Evolutionary conservation across 2,329 filamentous ascomycete species (phyloP).

Genomic region (Penicillium griseofulvum): DNA sequence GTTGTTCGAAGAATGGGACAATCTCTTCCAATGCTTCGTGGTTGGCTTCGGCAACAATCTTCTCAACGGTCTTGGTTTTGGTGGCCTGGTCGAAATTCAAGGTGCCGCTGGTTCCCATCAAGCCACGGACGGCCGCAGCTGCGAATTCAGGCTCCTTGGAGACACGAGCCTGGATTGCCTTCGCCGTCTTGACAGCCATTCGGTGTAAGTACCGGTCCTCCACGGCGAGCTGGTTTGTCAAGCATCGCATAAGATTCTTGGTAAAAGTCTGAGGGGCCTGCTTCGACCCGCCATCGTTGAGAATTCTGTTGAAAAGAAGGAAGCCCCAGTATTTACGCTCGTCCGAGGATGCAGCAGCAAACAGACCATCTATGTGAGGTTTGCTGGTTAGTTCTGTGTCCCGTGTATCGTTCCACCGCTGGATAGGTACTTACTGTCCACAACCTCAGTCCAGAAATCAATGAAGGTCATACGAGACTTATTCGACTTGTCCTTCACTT

Average conservation of each 20-base stretch:
- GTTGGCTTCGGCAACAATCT: slow-evolving; percentile 62
- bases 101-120: slow-evolving; percentile 68
- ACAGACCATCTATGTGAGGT: slow-evolving; percentile 66
- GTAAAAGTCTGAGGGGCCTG: slow-evolving; percentile 67
- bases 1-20: slow-evolving; percentile 50
- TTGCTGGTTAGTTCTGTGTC: slow-evolving; percentile 21
- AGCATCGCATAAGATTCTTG: slow-evolving; percentile 74
- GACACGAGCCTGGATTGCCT: slow-evolving; percentile 64
- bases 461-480: slow-evolving; percentile 54
- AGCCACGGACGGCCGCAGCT: slow-evolving; percentile 59
- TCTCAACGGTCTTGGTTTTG: slow-evolving; percentile 80
- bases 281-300: slow-evolving; percentile 53
- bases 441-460: slow-evolving; percentile 80
- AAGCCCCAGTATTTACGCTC: slow-evolving; percentile 92
- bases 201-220: slow-evolving; percentile 76
- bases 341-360: slow-evolving; percentile 75
- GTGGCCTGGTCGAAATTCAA: slow-evolving; percentile 84
- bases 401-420: slow-evolving; percentile 13
- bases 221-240: slow-evolving; percentile 78
- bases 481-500: slow-evolving; percentile 31
- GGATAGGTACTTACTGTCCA: slow-evolving; percentile 65
- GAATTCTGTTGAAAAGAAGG: slow-evolving; percentile 75
- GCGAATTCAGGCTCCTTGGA: slow-evolving; percentile 61
- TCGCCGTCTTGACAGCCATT: slow-evolving; percentile 73
- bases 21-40: slow-evolving; percentile 52